Percentiles rank a stretch among this genome's conserved stretches.
Conservation (phyloP, 176 grass and related monocot genomes). For the Triticum aestivum region IWGSC_CS_RefSeq_v2.1 NC_057800.1:278132653-278133152, state of each 20-base stretch:
- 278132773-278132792: slow-evolving; percentile 64
- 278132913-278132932: slow-evolving; percentile 72
- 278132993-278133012: slow-evolving; percentile 70
- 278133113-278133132: slow-evolving; percentile 46
- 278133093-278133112: slow-evolving; percentile 29
- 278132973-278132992: slow-evolving; percentile 81
- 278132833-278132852: slow-evolving; percentile 73
- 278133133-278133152: slow-evolving; percentile 41
- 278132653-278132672: background rate
- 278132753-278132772: slow-evolving; percentile 68
- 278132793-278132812: slow-evolving; percentile 83
- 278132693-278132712: slow-evolving; percentile 80
- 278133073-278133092: slow-evolving; percentile 32
- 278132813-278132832: slow-evolving; percentile 76
- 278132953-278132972: slow-evolving; percentile 80
- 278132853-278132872: slow-evolving; percentile 73
- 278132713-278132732: slow-evolving; percentile 70
- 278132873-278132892: slow-evolving; percentile 81
- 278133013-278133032: slow-evolving; percentile 35
- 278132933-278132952: slow-evolving; percentile 83
- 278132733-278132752: slow-evolving; percentile 77
- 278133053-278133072: slow-evolving; percentile 35
- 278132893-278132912: slow-evolving; percentile 66
- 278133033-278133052: slow-evolving; percentile 31
- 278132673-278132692: slow-evolving; percentile 59